Base-by-base conservation (phyloP, 441 rosid species). In the Aleurites moluccanus region DNA sequence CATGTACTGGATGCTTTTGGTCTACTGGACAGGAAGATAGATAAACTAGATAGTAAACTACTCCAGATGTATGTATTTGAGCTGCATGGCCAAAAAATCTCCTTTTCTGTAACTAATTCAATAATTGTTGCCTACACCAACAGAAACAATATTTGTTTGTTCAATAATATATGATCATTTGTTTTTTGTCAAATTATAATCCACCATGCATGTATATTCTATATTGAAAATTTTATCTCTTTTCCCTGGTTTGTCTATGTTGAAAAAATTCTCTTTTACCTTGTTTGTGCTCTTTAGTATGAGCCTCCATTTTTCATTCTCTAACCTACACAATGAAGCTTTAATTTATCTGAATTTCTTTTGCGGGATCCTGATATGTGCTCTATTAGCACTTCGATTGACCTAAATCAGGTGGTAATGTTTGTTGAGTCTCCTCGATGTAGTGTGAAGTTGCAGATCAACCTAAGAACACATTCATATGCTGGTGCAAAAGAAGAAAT, bases 301-400 rank as follows among this genome's bases (percentile, higher is more conserved):
- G 40, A 38, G 21, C 21, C 25, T 23, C 16, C 52, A 66, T 64
- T 53, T 20, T 73, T 50, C 62, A 42, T 45, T n/a, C 21, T 59
- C 25, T 62, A 6, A 10, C 11, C 16, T 59, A 0, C 47, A n/a
- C 50, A 72, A 70, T 74, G 14, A 33, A 60, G 44, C 63, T 11
- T 61, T 75, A 60, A 70, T 69, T 63, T 70, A 13, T 63, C 66
- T 14, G 40, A 23, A 40, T 74, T 81, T 59, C 55, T 67, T 70
- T 61, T 81, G 74, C 80, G 93, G 99, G 98, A 92, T 83, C 97
- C 95, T 70, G 95, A 89, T 75, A 87, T 95, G 95, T 85, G 86
- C 90, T 88, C 85, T 64, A 84, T 95, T 65, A 88, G 74, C 61
- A 86, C 99, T 76, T 86, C 53, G 61, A 85, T 93, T 69, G 90